A percentile compares a stretch with the other conserved stretches of the same genome.
These are phyloP conservation scores for Psophocarpus tetragonolobus DNA, from an alignment of 306 rosid genomes.

Conservation along the genomic window DNA sequence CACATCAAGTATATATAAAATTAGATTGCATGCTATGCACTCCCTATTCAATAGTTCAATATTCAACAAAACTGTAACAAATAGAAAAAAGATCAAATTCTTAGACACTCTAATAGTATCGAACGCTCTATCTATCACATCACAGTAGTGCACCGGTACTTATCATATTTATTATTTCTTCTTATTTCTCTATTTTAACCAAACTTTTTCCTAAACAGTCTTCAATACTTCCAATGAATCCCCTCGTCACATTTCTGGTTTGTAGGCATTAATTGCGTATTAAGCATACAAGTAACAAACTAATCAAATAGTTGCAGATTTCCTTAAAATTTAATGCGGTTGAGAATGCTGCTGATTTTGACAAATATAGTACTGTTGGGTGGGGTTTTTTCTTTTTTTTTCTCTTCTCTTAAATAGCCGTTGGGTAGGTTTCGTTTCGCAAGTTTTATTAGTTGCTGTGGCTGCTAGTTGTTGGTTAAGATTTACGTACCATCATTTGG, in stretches of 20 bases:
- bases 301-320: background rate
- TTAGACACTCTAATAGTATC: background rate
- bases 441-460: background rate
- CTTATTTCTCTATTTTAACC: too few relatives aligned
- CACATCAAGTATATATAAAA: background rate
- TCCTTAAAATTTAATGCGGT: background rate
- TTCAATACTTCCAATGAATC: background rate
- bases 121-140: too few relatives aligned
- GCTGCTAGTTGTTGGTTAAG: background rate
- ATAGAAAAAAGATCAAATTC: background rate
- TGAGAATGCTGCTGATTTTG: background rate
- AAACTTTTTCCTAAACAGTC: background rate
- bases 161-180: too few relatives aligned
- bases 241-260: background rate
- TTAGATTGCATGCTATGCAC: background rate
- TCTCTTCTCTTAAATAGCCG: background rate
- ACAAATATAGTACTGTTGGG: background rate
- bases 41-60: background rate
- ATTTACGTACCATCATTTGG: conserved; percentile 1
- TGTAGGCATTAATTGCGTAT: background rate
- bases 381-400: background rate
- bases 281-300: background rate
- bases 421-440: conserved; percentile 10
- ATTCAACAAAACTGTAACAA: background rate
- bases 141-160: too few relatives aligned